A percentile compares a stretch with the other conserved stretches of the same genome.
Evolutionary conservation across 208 protist species (phyloP).

Genomic region (Jaenimonas drosophilae): DNA sequence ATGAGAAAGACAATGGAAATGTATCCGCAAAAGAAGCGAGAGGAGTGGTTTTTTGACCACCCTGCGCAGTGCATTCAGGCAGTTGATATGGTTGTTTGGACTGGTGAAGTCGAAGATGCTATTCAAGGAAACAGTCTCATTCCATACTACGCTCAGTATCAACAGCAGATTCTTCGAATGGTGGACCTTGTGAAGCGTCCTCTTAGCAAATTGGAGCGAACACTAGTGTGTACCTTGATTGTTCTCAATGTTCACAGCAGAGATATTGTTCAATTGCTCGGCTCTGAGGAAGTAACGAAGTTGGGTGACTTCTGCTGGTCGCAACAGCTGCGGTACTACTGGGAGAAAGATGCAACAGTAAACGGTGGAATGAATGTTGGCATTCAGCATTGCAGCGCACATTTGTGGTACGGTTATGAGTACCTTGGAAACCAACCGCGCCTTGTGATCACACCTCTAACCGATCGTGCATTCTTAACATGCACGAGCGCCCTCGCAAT

Average conservation of each 20-base stretch:
- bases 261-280: slow-evolving; percentile 89
- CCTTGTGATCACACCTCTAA: slow-evolving; percentile 97
- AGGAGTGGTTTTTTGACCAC: slow-evolving; percentile 91
- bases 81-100: slow-evolving; percentile 92
- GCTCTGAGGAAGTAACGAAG: slow-evolving; percentile 25
- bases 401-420: slow-evolving; percentile 93
- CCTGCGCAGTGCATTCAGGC: slow-evolving; percentile 92
- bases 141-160: slow-evolving; percentile 70
- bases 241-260: slow-evolving; percentile 95
- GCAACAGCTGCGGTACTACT: slow-evolving; percentile 94
- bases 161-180: slow-evolving; percentile 80
- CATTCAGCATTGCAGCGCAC: slow-evolving; percentile 84
- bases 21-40: slow-evolving; percentile 47
- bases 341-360: slow-evolving; percentile 57
- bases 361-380: slow-evolving; percentile 65
- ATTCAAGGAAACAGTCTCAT: slow-evolving; percentile 40
- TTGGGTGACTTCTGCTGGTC: slow-evolving; percentile 90
- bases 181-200: slow-evolving; percentile 85
- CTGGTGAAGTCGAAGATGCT: slow-evolving; percentile 83
- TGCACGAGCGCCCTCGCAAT: slow-evolving; percentile 93
- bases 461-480: slow-evolving; percentile 91
- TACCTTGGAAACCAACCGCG: slow-evolving; percentile 93
- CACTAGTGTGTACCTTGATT: slow-evolving; percentile 91
- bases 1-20: slow-evolving; percentile 73
- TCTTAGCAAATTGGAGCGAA: slow-evolving; percentile 86